Conservation (phyloP, 768 basidiomycete genomes). For the Trametes maxima region DNA sequence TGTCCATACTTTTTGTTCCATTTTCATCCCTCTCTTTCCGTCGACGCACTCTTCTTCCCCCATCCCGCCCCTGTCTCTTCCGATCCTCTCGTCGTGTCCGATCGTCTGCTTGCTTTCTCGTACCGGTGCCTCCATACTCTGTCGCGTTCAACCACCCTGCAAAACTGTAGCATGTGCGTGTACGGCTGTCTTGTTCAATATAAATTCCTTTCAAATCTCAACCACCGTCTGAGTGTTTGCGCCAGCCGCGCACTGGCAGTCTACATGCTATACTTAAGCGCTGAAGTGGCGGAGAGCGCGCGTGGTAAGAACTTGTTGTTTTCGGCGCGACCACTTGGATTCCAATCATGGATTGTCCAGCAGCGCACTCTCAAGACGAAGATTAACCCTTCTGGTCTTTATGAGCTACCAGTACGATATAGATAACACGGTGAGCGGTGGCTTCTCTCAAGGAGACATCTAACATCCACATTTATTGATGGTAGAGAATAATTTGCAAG, state of each 20-base stretch:
- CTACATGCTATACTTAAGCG: too few species aligned
- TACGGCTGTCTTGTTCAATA: constrained; percentile 38
- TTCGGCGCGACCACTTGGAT: too few species aligned
- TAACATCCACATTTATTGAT: too few species aligned
- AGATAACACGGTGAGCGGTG: too few species aligned
- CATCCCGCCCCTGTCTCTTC: neutral
- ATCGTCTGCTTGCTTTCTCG: constrained; percentile 29
- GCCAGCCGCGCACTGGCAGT: too few species aligned
- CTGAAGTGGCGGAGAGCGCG: too few species aligned
- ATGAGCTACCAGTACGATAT: too few species aligned
- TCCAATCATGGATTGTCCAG: too few species aligned
- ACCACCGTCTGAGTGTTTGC: neutral
- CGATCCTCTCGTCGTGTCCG: constrained; percentile 11
- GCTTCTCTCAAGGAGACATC: too few species aligned
- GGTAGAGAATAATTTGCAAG: neutral
- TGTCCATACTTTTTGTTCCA: neutral
- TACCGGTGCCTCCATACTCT: constrained; percentile 26
- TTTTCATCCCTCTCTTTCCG: neutral
- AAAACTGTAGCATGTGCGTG: constrained; percentile 48
- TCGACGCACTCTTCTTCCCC: constrained; percentile 4
- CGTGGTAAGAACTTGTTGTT: too few species aligned
- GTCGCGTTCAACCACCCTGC: constrained; percentile 33
- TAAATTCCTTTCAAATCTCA: constrained; percentile 24
- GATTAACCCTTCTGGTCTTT: too few species aligned
- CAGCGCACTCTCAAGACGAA: too few species aligned